Percentiles rank a stretch among this genome's conserved stretches.
Evolutionary conservation across 768 basidiomycete genomes (phyloP).

Genomic region (Phylloporus sp.): DNA sequence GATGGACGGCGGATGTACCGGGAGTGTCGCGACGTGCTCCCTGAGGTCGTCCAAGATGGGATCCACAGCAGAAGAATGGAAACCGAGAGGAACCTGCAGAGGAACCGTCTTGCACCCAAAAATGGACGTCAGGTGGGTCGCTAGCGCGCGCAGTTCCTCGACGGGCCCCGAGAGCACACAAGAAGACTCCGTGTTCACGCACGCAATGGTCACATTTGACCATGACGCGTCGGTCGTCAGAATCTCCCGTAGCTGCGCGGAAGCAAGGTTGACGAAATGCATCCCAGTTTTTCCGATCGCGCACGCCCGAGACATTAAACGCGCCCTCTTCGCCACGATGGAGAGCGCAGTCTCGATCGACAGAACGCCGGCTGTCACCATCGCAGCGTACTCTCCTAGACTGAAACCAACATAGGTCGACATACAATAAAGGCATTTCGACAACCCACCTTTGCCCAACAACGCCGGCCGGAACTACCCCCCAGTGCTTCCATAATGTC

Average conservation of each 20-base stretch:
- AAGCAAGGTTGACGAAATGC: slow-evolving; percentile 47
- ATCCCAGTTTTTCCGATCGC: slow-evolving; percentile 46
- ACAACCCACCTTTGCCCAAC: slow-evolving; percentile 64
- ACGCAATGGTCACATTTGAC: slow-evolving; percentile 45
- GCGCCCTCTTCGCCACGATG: slow-evolving; percentile 53
- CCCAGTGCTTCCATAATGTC: slow-evolving; percentile 65
- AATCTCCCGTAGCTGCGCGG: slow-evolving; percentile 31
- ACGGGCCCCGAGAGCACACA: slow-evolving; percentile 58
- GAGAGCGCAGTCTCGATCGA: slow-evolving; percentile 51
- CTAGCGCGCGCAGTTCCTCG: slow-evolving; percentile 38
- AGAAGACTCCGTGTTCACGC: slow-evolving; percentile 55
- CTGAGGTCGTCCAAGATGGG: slow-evolving; percentile 50
- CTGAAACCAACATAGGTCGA: slow-evolving; percentile 31
- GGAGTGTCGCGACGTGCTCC: slow-evolving; percentile 33
- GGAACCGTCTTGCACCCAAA: slow-evolving; percentile 37
- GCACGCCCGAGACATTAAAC: slow-evolving; percentile 52
- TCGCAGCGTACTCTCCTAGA: slow-evolving; percentile 71
- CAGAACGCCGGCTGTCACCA: slow-evolving; percentile 58
- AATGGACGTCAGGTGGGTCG: slow-evolving; percentile 34
- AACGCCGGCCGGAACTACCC: slow-evolving; percentile 53
- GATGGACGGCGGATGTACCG: slow-evolving; percentile 44
- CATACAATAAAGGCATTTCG: background rate
- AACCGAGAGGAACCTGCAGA: slow-evolving; percentile 56
- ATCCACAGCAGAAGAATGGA: slow-evolving; percentile 62
- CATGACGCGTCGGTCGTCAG: slow-evolving; percentile 33